Evolutionary conservation across 768 basidiomycete genomes (phyloP).

Genomic region (Pleurotus tuoliensis): DNA sequence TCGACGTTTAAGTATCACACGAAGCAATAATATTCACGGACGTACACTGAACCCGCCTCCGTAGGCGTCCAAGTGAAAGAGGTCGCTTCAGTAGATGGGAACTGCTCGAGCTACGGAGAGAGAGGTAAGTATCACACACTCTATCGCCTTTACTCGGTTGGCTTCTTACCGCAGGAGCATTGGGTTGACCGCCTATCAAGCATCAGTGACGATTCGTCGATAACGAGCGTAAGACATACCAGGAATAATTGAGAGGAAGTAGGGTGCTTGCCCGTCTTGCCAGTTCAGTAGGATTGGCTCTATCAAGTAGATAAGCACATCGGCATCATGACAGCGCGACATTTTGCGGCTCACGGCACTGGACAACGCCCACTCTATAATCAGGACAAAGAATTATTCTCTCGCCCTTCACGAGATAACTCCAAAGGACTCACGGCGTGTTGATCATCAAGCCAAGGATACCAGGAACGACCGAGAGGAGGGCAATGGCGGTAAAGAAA

Average conservation of each 20-base stretch:
- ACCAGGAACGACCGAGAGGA: conserved; percentile 34
- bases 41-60: conserved; percentile 45
- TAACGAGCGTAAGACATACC: conserved; percentile 33
- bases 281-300: conserved; percentile 60
- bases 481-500: conserved; percentile 26
- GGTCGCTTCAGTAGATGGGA: conserved; percentile 38
- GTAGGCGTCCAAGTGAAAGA: conserved; percentile 54
- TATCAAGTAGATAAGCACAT: conserved; percentile 19
- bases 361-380: conserved; percentile 33
- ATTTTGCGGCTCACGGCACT: conserved; percentile 43
- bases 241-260: conserved; percentile 57
- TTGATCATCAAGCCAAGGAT: conserved; percentile 51
- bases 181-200: conserved; percentile 46
- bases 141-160: neutral
- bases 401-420: neutral
- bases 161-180: conserved; percentile 45
- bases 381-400: neutral
- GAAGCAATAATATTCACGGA: neutral
- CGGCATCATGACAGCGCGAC: neutral
- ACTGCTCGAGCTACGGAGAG: conserved; percentile 44
- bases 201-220: no score
- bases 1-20: neutral
- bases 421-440: conserved; percentile 52
- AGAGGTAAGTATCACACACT: conserved; percentile 15
- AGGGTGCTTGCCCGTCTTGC: conserved; percentile 49